Evolutionary conservation across 2,329 filamentous ascomycete genomes (phyloP).

Genomic region (Akanthomyces uredinophilus): DNA sequence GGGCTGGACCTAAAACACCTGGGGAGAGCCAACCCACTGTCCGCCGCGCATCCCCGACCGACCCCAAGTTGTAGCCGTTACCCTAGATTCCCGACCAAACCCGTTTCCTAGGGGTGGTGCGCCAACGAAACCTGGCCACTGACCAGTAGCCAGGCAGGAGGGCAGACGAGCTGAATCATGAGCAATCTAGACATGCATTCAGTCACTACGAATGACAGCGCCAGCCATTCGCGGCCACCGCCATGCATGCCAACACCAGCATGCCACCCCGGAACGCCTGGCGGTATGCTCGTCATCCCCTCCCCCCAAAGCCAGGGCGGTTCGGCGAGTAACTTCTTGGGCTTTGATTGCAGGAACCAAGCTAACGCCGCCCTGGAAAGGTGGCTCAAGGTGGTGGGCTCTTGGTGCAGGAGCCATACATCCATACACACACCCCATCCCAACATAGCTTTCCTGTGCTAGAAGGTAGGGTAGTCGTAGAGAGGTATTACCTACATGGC

Average conservation of each 20-base stretch:
- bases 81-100: conserved; percentile 12
- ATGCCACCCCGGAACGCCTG: neutral
- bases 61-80: conserved; percentile 12
- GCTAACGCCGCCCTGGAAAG: conserved; percentile 3
- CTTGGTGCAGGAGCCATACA: neutral
- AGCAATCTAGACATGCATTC: neutral
- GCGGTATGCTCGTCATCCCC: neutral
- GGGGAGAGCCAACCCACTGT: neutral
- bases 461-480: conserved; percentile 2
- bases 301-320: neutral
- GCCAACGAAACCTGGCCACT: neutral
- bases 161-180: neutral
- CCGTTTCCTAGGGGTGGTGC: neutral
- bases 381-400: neutral
- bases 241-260: neutral
- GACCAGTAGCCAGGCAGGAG: neutral
- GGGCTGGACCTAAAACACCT: conserved; percentile 6
- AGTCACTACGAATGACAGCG: neutral
- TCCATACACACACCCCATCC: conserved; percentile 4
- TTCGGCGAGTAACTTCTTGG: conserved; percentile 1
- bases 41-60: conserved; percentile 10
- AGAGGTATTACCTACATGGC: conserved; percentile 12
- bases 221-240: neutral
- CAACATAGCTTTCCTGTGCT: conserved; percentile 9
- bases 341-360: conserved; percentile 6